Conservation (phyloP, 2,329 filamentous ascomycete genomes). For the Cercospora canescens region DNA sequence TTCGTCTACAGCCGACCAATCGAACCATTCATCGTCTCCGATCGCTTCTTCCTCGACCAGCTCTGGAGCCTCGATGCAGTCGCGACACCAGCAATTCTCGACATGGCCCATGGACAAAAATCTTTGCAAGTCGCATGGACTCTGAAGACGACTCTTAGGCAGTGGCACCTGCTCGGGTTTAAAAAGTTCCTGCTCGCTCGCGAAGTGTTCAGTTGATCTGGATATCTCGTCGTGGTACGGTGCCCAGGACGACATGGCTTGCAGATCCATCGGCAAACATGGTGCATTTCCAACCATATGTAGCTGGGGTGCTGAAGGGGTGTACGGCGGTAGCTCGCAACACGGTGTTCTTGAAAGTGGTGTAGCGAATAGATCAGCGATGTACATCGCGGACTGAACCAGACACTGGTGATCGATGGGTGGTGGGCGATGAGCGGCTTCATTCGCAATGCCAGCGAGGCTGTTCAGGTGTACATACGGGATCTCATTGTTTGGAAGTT, state of each 20-base stretch:
- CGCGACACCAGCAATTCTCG: constrained; percentile 32
- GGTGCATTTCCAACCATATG: neutral
- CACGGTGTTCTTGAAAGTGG: neutral
- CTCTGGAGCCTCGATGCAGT: constrained; percentile 26
- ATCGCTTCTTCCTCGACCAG: constrained; percentile 17
- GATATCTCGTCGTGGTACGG: constrained; percentile 12
- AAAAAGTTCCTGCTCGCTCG: constrained; percentile 32
- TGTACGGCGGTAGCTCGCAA: constrained; percentile 21
- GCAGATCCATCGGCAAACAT: neutral
- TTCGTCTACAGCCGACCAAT: constrained; percentile 20
- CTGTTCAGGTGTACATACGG: constrained; percentile 34
- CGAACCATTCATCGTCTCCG: constrained; percentile 26
- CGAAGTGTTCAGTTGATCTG: constrained; percentile 28
- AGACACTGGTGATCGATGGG: constrained; percentile 12
- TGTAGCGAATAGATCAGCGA: constrained; percentile 19
- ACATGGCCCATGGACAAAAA: constrained; percentile 34
- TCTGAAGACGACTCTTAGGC: constrained; percentile 12
- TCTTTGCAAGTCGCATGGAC: constrained; percentile 27
- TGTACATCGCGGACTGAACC: constrained; percentile 22
- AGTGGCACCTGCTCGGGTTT: constrained; percentile 11
- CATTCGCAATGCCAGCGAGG: constrained; percentile 28
- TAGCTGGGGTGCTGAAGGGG: neutral
- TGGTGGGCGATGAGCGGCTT: constrained; percentile 13
- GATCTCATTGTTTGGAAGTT: constrained; percentile 26
- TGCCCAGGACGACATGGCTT: neutral